Conservation (phyloP, 495 filamentous ascomycete genomes). For the Delitschia confertaspora region DNA sequence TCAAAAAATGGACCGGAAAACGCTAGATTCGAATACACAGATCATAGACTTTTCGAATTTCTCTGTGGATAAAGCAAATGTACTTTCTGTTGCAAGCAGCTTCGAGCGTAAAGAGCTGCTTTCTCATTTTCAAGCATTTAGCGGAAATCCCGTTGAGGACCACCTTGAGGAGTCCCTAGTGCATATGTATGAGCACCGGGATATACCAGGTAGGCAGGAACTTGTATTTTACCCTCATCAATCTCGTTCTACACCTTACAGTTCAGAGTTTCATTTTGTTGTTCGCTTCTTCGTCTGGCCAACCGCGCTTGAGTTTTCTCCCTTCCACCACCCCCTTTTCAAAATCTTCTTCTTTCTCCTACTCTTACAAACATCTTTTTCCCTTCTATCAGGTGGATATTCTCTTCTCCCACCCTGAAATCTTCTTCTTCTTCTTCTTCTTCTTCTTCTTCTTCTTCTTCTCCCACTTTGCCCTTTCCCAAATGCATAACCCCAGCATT, state of each 20-base stretch:
- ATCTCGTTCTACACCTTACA: background rate
- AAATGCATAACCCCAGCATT: background rate
- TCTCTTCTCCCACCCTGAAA: too few species aligned
- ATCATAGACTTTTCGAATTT: conserved; percentile 45
- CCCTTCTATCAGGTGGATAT: too few species aligned
- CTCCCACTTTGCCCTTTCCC: too few species aligned
- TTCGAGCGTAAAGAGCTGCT: conserved; percentile 13
- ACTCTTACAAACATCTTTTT: too few species aligned
- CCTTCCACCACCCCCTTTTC: too few species aligned
- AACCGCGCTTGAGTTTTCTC: too few species aligned
- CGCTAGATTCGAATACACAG: conserved; percentile 40
- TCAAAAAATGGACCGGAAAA: conserved; percentile 38
- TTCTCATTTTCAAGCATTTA: conserved; percentile 8
- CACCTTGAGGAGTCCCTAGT: background rate
- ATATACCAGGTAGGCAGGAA: conserved; percentile 32
- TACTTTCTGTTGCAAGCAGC: conserved; percentile 8
- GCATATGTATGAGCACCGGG: conserved; percentile 26
- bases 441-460: too few species aligned
- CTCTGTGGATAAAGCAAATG: conserved; percentile 1
- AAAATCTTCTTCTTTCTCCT: too few species aligned
- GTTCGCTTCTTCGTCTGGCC: too few species aligned
- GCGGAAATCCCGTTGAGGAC: background rate
- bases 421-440: too few species aligned
- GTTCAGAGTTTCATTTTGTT: too few species aligned
- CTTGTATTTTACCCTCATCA: background rate